These are phyloP conservation scores for Pterulicium gracile DNA, from an alignment of 1,284 basidiomycete species.

Conservation along the genomic window DNA sequence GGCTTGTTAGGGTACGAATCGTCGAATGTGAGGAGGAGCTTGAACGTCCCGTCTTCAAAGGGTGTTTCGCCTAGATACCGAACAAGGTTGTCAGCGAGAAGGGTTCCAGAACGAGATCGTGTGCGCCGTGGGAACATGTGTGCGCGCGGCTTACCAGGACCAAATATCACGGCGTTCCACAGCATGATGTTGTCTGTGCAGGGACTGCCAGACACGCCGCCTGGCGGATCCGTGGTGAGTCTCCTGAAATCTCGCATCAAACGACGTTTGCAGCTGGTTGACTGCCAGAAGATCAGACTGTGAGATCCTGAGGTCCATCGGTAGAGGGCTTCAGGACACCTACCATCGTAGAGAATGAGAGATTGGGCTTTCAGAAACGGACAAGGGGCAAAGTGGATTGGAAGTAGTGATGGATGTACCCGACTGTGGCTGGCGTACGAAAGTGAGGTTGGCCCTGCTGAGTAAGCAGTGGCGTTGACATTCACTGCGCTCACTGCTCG, in stretches of 20 bases:
- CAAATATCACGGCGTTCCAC: constrained; percentile 99
- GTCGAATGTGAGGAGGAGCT: constrained; percentile 90
- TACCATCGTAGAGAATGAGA: no score
- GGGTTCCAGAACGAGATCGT: constrained; percentile 6
- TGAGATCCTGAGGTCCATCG: no score
- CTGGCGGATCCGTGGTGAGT: constrained; percentile 87
- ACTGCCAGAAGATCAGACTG: constrained; percentile 43
- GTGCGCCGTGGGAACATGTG: neutral
- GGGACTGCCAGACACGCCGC: constrained; percentile 93
- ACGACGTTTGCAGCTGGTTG: constrained; percentile 81
- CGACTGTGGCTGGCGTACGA: no score
- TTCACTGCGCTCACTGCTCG: no score
- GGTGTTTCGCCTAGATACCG: constrained; percentile 78
- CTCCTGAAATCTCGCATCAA: constrained; percentile 96
- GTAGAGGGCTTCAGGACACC: no score
- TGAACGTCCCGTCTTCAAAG: constrained; percentile 98
- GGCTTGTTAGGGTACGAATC: constrained; percentile 98
- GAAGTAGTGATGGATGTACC: no score
- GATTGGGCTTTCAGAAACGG: no score
- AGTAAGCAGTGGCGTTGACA: no score
- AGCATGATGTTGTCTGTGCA: constrained; percentile 98
- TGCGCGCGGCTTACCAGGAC: constrained; percentile 63
- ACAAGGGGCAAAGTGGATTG: no score
- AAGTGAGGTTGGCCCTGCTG: no score
- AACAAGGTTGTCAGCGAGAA: constrained; percentile 11